These are phyloP conservation scores for Calonectria honghensis DNA, from an alignment of 2,329 filamentous ascomycete species.

Conservation along the genomic window DNA sequence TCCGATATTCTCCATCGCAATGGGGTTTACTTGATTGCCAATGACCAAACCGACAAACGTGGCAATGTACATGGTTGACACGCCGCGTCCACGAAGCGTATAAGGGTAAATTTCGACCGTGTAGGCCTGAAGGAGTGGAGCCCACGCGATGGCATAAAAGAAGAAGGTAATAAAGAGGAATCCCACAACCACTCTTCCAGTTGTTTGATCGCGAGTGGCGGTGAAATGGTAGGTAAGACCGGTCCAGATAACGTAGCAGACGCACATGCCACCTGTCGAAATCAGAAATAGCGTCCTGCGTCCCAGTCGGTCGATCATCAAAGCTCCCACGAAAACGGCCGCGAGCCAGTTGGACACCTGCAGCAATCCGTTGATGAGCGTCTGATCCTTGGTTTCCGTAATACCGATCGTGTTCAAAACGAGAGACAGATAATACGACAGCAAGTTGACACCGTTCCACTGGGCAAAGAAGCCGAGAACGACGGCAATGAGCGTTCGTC, in stretches of 20 bases:
- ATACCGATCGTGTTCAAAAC: conserved; percentile 64
- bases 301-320: conserved; percentile 63
- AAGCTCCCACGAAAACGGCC: conserved; percentile 60
- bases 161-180: conserved; percentile 64
- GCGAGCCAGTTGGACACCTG: conserved; percentile 63
- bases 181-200: conserved; percentile 57
- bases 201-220: conserved; percentile 45
- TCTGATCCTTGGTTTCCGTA: conserved; percentile 60
- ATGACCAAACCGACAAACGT: conserved; percentile 54
- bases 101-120: conserved; percentile 55
- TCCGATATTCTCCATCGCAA: conserved; percentile 60
- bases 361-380: conserved; percentile 53
- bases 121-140: conserved; percentile 58
- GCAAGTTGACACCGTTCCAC: conserved; percentile 49
- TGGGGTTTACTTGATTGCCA: conserved; percentile 64
- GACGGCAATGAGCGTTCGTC: conserved; percentile 48
- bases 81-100: conserved; percentile 47
- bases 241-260: conserved; percentile 59
- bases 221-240: conserved; percentile 54
- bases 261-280: conserved; percentile 61
- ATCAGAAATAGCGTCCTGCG: conserved; percentile 63
- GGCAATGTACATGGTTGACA: conserved; percentile 48
- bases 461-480: conserved; percentile 49
- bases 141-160: conserved; percentile 61
- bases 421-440: conserved; percentile 60